Evolutionary conservation across 805 yeast species (phyloP).

Genomic region (Barnettozyma sucrosica): DNA sequence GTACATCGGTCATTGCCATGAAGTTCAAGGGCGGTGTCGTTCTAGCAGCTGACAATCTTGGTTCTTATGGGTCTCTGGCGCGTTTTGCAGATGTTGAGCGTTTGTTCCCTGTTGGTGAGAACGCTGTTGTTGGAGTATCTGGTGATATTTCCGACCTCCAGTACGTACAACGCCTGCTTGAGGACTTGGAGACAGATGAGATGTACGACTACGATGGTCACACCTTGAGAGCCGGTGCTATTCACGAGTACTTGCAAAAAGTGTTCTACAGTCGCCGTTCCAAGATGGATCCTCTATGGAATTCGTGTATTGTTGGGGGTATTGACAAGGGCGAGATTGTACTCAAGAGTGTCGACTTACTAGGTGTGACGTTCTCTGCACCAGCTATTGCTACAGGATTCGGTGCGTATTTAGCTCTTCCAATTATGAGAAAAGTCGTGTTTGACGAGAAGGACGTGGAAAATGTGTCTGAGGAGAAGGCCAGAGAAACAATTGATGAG

Average conservation of each 20-base stretch:
- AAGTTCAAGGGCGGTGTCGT: slow-evolving; percentile 88
- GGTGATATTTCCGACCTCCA: slow-evolving; percentile 97
- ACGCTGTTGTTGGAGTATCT: slow-evolving; percentile 85
- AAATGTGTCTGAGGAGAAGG: slow-evolving; percentile 66
- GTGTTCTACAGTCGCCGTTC: slow-evolving; percentile 83
- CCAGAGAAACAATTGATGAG: slow-evolving; percentile 69
- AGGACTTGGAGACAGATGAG: slow-evolving; percentile 73
- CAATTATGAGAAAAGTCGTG: slow-evolving; percentile 78
- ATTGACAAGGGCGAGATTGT: slow-evolving; percentile 68
- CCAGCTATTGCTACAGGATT: slow-evolving; percentile 94
- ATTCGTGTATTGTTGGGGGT: slow-evolving; percentile 89
- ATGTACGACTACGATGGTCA: slow-evolving; percentile 69
- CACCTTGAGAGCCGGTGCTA: slow-evolving; percentile 73
- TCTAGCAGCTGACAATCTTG: slow-evolving; percentile 92
- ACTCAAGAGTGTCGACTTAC: slow-evolving; percentile 79
- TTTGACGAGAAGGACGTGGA: slow-evolving; percentile 73
- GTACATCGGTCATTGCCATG: slow-evolving; percentile 90
- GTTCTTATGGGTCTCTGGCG: slow-evolving; percentile 88
- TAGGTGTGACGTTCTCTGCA: slow-evolving; percentile 86
- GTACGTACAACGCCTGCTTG: slow-evolving; percentile 65
- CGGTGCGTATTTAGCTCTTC: slow-evolving; percentile 92
- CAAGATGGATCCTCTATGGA: slow-evolving; percentile 96
- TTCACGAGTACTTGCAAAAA: slow-evolving; percentile 80
- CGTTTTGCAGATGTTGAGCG: slow-evolving; percentile 84
- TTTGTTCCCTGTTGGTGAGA: slow-evolving; percentile 73